Conservation (phyloP, 805 yeast species). For the Saccharomycopsis selenospora region DNA sequence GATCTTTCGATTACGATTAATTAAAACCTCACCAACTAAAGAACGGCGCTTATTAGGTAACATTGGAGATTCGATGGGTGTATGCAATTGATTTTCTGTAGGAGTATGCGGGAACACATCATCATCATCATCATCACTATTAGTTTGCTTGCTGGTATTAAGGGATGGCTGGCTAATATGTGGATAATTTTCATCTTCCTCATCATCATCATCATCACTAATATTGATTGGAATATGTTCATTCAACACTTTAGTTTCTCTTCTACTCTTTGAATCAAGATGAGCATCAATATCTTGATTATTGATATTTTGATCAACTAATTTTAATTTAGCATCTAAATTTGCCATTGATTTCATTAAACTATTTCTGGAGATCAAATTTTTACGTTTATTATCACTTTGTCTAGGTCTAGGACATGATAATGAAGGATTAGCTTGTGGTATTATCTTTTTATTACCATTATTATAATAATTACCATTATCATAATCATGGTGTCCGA, state of each 20-base stretch:
- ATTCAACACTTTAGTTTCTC: not conserved
- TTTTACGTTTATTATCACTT: not conserved
- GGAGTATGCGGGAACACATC: slow-evolving; percentile 19
- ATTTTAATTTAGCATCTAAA: slow-evolving; percentile 13
- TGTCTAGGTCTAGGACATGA: slow-evolving; percentile 1
- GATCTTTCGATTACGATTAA: slow-evolving; percentile 6
- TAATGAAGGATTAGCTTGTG: not conserved
- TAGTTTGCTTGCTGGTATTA: slow-evolving; percentile 3
- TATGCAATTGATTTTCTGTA: slow-evolving; percentile 16
- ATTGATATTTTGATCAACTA: not conserved
- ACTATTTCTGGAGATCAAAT: slow-evolving; percentile 11
- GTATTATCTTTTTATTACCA: not conserved
- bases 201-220: not conserved
- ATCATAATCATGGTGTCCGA: not conserved
- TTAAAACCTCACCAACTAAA: slow-evolving; percentile 18
- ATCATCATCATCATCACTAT: slow-evolving; percentile 5
- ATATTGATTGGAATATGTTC: not conserved
- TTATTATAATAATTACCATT: not conserved
- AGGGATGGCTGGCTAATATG: not conserved
- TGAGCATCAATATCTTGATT: not conserved
- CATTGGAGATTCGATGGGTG: slow-evolving; percentile 18
- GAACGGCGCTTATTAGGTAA: slow-evolving; percentile 16
- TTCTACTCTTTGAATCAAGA: not conserved
- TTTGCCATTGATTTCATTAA: slow-evolving; percentile 13
- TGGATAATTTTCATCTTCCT: not conserved